These are phyloP conservation scores for Botryosphaeria dothidea DNA, from an alignment of 2,329 filamentous ascomycete species.

Conservation along the genomic window DNA sequence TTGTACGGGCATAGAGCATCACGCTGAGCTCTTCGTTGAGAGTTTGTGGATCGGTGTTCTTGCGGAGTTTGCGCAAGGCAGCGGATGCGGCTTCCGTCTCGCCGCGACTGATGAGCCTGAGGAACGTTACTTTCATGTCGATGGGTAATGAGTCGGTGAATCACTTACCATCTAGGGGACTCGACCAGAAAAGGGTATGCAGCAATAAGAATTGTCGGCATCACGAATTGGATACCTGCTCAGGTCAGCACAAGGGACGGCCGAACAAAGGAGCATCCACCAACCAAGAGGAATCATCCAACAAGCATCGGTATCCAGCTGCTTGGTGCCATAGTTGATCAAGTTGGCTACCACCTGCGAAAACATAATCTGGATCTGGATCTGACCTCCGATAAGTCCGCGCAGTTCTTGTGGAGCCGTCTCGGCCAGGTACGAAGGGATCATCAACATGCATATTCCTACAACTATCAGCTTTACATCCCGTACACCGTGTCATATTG, in stretches of 20 bases:
- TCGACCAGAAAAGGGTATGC: slow-evolving; percentile 12
- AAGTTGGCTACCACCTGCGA: slow-evolving; percentile 8
- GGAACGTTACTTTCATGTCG: not conserved
- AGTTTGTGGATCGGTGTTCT: not conserved
- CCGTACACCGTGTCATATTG: not conserved
- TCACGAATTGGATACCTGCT: slow-evolving; percentile 9
- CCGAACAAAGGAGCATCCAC: not conserved
- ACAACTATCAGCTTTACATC: not conserved
- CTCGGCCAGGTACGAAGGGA: slow-evolving; percentile 16
- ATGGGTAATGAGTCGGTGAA: not conserved
- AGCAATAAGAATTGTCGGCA: slow-evolving; percentile 10
- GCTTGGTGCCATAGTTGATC: slow-evolving; percentile 14
- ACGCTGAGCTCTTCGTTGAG: slow-evolving; percentile 7
- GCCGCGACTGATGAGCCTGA: slow-evolving; percentile 12
- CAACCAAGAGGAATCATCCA: slow-evolving; percentile 14
- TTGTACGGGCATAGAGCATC: slow-evolving; percentile 10
- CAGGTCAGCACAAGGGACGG: not conserved
- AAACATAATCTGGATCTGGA: slow-evolving; percentile 18
- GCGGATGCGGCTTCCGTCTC: slow-evolving; percentile 2
- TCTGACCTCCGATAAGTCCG: slow-evolving; percentile 10
- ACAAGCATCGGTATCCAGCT: slow-evolving; percentile 10
- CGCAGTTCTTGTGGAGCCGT: slow-evolving; percentile 8
- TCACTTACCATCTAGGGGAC: slow-evolving; percentile 5
- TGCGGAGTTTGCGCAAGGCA: slow-evolving; percentile 7
- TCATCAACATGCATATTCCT: slow-evolving; percentile 17